A percentile compares a stretch with the other conserved stretches of the same genome.
These are phyloP conservation scores for Gentiana macrophylla DNA, from an alignment of 257 asterid species.

Conservation along the genomic window DNA sequence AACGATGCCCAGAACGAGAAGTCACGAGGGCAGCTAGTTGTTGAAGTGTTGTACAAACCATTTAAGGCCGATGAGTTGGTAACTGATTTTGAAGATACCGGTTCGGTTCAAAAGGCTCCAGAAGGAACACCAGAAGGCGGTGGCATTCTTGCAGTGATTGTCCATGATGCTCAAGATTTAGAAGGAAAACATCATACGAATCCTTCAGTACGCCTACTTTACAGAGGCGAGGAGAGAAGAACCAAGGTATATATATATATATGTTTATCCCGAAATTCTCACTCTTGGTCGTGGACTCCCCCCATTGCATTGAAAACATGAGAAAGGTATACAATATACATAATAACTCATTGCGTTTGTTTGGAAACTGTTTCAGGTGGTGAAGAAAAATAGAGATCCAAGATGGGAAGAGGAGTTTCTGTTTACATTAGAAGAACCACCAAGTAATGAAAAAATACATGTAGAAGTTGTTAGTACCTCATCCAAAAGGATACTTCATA, in stretches of 20 bases:
- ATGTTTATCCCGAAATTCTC: too few species aligned
- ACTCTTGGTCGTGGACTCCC: too few species aligned
- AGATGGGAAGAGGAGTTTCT: conserved; percentile 95
- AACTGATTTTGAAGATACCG: conserved; percentile 38
- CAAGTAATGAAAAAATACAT: conserved; percentile 77
- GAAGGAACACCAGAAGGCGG: conserved; percentile 94
- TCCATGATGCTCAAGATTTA: conserved; percentile 90
- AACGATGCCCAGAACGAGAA: conserved; percentile 74
- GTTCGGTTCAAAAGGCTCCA: conserved; percentile 67
- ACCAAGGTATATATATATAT: conserved; percentile 87
- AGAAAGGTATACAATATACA: too few species aligned
- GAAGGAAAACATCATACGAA: conserved; percentile 91
- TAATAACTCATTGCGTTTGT: too few species aligned
- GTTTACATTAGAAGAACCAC: conserved; percentile 78
- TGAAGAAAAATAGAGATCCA: conserved; percentile 89
- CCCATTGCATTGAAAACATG: too few species aligned
- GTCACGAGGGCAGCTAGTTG: conserved; percentile 68
- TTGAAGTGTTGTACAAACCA: conserved; percentile 68
- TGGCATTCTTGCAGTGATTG: conserved; percentile 69
- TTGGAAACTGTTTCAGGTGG: conserved; percentile 19
- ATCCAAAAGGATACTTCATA: conserved; percentile 58
- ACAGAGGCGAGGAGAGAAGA: conserved; percentile 73
- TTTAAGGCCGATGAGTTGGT: conserved; percentile 50
- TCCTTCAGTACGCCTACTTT: conserved; percentile 71
- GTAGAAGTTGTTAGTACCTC: conserved; percentile 82